Conservation (phyloP, 179 eudicot genomes). For the Silene coronaria region DNA sequence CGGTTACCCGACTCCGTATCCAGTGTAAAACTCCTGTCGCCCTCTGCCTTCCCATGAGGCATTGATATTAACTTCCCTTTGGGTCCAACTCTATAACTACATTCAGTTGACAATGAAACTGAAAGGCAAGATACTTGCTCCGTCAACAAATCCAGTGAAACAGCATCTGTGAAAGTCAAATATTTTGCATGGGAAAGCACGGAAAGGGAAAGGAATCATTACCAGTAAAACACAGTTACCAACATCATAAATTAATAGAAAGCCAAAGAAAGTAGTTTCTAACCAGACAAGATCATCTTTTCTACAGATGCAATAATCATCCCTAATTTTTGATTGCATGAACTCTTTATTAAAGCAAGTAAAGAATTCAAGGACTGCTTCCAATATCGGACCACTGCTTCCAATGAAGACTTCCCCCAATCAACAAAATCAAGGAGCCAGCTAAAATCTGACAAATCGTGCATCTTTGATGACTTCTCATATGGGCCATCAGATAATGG, state of each 20-base stretch:
- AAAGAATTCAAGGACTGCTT: slow-evolving; percentile 58
- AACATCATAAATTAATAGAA: slow-evolving; percentile 2
- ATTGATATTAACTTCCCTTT: slow-evolving; percentile 29
- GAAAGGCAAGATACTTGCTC: slow-evolving; percentile 66
- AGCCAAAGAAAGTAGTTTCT: slow-evolving; percentile 23
- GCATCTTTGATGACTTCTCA: slow-evolving; percentile 28
- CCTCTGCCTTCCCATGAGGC: slow-evolving; percentile 28
- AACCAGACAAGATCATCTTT: slow-evolving; percentile 62
- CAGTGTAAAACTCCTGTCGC: slow-evolving; percentile 26
- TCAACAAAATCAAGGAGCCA: slow-evolving; percentile 85
- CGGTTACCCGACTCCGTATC: slow-evolving; percentile 26
- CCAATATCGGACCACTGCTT: slow-evolving; percentile 80
- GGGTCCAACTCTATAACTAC: slow-evolving; percentile 24
- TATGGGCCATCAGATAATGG: slow-evolving; percentile 26
- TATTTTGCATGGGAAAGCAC: slow-evolving; percentile 16
- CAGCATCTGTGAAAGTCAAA: slow-evolving; percentile 43
- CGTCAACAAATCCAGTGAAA: slow-evolving; percentile 52
- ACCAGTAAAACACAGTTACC: not conserved
- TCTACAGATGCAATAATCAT: slow-evolving; percentile 45
- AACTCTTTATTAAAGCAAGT: slow-evolving; percentile 52
- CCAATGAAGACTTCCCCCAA: slow-evolving; percentile 84
- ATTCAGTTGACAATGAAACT: slow-evolving; percentile 45
- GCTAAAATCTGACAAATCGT: slow-evolving; percentile 30
- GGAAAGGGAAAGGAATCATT: slow-evolving; percentile 10
- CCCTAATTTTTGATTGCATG: slow-evolving; percentile 40